A percentile compares a stretch with the other conserved stretches of the same genome.
phyloP scores from a whole-genome alignment of 257 asterid genomes.

The Jacaranda mimosifolia region DNA sequence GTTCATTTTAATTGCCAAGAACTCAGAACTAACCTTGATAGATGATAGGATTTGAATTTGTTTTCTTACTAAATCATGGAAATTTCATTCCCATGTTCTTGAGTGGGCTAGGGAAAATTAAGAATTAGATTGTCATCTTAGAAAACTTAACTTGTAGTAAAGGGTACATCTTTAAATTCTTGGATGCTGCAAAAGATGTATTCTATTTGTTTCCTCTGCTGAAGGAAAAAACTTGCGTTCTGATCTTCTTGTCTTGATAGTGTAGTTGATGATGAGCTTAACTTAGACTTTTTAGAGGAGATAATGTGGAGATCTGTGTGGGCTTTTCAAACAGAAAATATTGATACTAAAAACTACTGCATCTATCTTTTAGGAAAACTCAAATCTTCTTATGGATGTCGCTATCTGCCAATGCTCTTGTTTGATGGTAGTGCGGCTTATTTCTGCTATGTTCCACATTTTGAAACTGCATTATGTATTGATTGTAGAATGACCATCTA shows the following conservation, averaged over 20 bases:
- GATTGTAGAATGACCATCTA: too few relatives aligned
- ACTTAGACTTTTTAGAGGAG: background rate
- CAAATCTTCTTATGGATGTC: background rate
- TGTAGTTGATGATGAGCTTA: background rate
- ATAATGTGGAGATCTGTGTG: background rate
- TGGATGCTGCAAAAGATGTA: background rate
- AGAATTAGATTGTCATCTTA: background rate
- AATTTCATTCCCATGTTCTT: background rate
- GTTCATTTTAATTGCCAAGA: background rate
- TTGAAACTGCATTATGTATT: background rate
- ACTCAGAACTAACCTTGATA: background rate
- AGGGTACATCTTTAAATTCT: background rate
- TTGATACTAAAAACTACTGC: background rate
- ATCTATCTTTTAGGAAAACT: background rate
- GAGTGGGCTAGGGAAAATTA: background rate
- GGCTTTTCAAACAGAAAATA: slow-evolving; percentile 3
- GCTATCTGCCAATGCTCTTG: background rate
- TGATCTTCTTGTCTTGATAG: background rate
- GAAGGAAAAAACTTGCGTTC: background rate
- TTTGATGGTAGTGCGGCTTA: background rate
- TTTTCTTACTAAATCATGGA: background rate
- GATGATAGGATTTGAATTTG: background rate
- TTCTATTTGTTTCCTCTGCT: background rate
- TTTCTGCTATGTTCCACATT: background rate
- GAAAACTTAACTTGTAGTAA: background rate